Conservation (phyloP, 257 asterid species). For the Primulina tabacum region DNA sequence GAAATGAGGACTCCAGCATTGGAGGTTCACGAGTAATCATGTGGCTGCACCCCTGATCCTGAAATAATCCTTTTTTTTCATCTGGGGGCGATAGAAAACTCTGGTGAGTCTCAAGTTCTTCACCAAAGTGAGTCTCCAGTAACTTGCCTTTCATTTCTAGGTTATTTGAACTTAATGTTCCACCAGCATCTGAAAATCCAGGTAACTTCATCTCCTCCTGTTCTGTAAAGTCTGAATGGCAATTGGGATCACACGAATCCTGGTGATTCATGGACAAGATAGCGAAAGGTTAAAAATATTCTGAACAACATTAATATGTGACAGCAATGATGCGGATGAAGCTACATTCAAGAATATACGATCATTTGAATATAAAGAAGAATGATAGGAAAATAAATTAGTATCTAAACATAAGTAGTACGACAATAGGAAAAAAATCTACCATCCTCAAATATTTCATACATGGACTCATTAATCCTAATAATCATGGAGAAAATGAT, state of each 20-base stretch:
- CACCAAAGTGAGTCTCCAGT: constrained; percentile 21
- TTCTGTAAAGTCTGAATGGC: constrained; percentile 81
- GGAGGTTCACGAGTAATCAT: constrained; percentile 30
- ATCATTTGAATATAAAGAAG: neutral
- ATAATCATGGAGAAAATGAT: neutral
- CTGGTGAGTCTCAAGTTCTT: constrained; percentile 29
- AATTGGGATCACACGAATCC: constrained; percentile 77
- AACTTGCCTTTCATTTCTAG: constrained; percentile 32
- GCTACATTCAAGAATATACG: neutral
- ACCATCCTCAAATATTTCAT: neutral
- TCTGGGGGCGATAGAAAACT: constrained; percentile 22
- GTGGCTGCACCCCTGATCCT: constrained; percentile 25
- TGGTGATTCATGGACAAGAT: constrained; percentile 29
- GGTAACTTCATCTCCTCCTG: constrained; percentile 50
- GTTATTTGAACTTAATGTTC: constrained; percentile 4
- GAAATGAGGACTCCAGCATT: constrained; percentile 38
- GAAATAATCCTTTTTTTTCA: constrained; percentile 17
- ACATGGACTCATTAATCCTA: neutral
- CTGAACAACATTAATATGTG: neutral
- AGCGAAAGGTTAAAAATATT: neutral
- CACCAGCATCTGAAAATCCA: constrained; percentile 28
- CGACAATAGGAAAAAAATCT: neutral
- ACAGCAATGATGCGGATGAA: neutral
- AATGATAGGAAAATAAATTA: neutral
- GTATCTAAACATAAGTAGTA: neutral